Base-by-base conservation (phyloP, 129 eudicot genomes). In the Ambrosia artemisiifolia region DNA sequence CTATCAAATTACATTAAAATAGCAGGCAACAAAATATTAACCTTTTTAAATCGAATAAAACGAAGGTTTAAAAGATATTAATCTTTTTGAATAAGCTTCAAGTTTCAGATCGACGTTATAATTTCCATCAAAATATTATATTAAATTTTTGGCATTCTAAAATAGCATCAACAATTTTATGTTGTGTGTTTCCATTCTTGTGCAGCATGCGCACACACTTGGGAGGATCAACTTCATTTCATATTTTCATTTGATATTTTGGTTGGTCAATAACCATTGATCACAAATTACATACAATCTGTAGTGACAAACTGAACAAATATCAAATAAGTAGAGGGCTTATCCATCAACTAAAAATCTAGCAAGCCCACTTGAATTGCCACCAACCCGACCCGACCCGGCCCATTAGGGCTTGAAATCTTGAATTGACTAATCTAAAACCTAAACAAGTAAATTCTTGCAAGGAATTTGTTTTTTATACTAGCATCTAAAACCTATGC, bases 311-410 rank as follows among this genome's bases (percentile, higher is more conserved):
- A 64, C n/a, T 35, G 11, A 49, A 6, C 17, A 24, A 74, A 72
- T 59, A 81, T 68, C 67, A 74, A 82, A 59, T 62, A 47, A 59
- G 78, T 75, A 24, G 7, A 38, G 77, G 82, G 73, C 82, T 85
- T 71, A 62, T 81, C 84, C 70, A 24, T 11, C 43, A 73, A 48
- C 63, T 66, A 72, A 84, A 80, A 77, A 71, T 80, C 19, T 43
- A 48, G 50, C 18, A 66, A 78, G 80, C 84, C 85, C 80, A 18
- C 32, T 59, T 36, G 19, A 28, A 17, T 20, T 16, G 12, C 36
- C 34, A 47, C 47, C 17, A 34, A 62, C 66, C 47, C 48, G 28
- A 70, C 12, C 77, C 40, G 24, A 43, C 73, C 59, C 59, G 3
- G 19, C 33, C 35, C 63, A 57, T 28, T 28, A 57, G 63, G 36